Conservation (phyloP, 371 early-diverging fungal species). For the Conidiobolus incongruus region DNA sequence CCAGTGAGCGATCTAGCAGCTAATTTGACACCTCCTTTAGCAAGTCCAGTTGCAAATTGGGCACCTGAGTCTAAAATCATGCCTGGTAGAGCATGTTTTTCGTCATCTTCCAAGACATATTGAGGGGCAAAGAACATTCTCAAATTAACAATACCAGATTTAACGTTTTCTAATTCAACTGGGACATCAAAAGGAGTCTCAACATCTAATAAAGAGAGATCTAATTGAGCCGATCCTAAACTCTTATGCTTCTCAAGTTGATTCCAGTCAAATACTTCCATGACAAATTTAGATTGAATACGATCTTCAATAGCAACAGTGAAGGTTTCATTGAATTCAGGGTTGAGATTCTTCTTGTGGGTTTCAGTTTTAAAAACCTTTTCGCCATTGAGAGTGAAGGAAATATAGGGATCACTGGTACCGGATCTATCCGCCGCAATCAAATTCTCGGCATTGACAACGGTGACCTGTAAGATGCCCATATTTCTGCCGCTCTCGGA, state of each 20-base stretch:
- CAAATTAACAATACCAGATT: conserved; percentile 3
- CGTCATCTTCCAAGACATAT: conserved; percentile 1
- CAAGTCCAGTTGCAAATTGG: conserved; percentile 12
- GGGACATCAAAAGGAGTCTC: not conserved
- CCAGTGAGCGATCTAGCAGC: no score
- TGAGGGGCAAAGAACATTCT: conserved; percentile 5
- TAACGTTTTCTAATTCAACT: not conserved
- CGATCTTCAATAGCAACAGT: conserved; percentile 36
- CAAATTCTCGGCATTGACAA: conserved; percentile 13
- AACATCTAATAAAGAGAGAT: not conserved
- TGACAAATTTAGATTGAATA: not conserved
- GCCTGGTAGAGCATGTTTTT: not conserved
- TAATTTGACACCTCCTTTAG: conserved; percentile 4
- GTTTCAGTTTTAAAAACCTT: conserved; percentile 52
- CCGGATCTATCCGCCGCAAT: conserved; percentile 25
- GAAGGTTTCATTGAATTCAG: conserved; percentile 62
- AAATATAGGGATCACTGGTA: conserved; percentile 63
- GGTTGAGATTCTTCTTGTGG: conserved; percentile 57
- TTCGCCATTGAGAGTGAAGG: conserved; percentile 46
- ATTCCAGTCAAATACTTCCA: conserved; percentile 71
- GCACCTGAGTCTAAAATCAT: conserved; percentile 6
- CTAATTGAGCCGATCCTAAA: conserved; percentile 9
- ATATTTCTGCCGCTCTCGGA: conserved; percentile 16
- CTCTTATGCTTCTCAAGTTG: conserved; percentile 32
- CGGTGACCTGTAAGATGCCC: conserved; percentile 18